Base-by-base conservation (phyloP, 2,329 filamentous ascomycete genomes). In the Colletotrichum cuscutae region DNA sequence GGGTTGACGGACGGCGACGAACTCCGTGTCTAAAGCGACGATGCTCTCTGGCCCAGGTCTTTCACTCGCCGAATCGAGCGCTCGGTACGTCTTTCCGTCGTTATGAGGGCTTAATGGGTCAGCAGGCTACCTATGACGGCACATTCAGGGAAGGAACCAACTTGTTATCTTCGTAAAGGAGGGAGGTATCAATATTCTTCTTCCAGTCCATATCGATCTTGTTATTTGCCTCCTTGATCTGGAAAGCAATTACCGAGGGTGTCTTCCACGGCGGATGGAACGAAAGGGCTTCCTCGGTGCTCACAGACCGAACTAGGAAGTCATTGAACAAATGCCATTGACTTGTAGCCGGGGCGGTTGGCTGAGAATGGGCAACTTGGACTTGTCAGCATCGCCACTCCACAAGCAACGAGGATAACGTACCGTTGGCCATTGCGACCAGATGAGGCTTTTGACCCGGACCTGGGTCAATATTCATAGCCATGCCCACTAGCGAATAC, bases 251-350 rank as follows among this genome's bases (percentile, higher is more conserved):
- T 5, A 98, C 93, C 13, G 94, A 95, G 0, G 97, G 97, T 62
- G 95, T 88, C 84, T 98, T 99, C 97, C 97, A 99, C 22, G 91
- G 89, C 4, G 95, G 91, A 74, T 96, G 95, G 82, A 98, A 99
- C 28, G 93, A 91, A 22, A 98, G 86, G 0, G 96, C 97, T 80
- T 99, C 96, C 74, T 95, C 92, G 32, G 90, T 89, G 37, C 92
- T 90, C 19, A 98, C 90, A 11, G 93, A 91, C 13, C 94, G 91
- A 26, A 99, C 97, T 46, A 98, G 84, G 78, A 99, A 99, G 82
- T 99, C 97, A 77, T 99, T 99, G 85, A 99, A 98, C 1, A 99
- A 84, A 82, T 98, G 95, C 97, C 97, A 99, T 77, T 93, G 92
- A 78, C 90, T 92, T 75, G 91, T 88, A 4, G 85, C 85, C 1